A percentile compares a stretch with the other conserved stretches of the same genome.
Evolutionary conservation across 108 stramenopile species (phyloP).

Genomic region (Cyclotella kingstonii): DNA sequence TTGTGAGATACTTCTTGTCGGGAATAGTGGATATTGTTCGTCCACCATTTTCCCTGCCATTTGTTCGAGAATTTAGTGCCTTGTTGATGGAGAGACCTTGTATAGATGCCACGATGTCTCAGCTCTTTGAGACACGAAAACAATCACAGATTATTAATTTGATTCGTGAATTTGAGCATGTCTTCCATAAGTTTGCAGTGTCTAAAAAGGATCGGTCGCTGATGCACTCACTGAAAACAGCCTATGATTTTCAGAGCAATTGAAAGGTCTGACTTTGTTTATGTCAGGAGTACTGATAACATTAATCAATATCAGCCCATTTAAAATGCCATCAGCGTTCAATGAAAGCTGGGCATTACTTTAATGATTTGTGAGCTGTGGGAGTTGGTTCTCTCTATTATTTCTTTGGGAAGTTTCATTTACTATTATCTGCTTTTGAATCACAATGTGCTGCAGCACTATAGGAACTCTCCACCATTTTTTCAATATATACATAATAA

Average conservation of each 20-base stretch:
- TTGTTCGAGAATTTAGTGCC: slow-evolving; percentile 46
- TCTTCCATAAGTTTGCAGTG: background rate
- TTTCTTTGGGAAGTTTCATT: too few relatives aligned
- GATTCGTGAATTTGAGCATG: slow-evolving; percentile 22
- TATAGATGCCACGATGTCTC: slow-evolving; percentile 67
- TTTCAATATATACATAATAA: too few relatives aligned
- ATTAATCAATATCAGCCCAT: too few relatives aligned
- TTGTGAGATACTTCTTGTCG: slow-evolving; percentile 74
- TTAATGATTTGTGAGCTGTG: too few relatives aligned
- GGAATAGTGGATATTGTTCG: slow-evolving; percentile 63
- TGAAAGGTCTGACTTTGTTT: too few relatives aligned
- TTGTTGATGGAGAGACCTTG: slow-evolving; percentile 56
- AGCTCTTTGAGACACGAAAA: slow-evolving; percentile 58
- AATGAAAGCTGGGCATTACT: too few relatives aligned
- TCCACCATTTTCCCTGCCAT: slow-evolving; percentile 67
- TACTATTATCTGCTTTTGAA: too few relatives aligned
- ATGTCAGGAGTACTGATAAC: too few relatives aligned
- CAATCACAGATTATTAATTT: slow-evolving; percentile 15
- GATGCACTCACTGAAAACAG: slow-evolving; percentile 11
- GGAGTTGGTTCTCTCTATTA: too few relatives aligned
- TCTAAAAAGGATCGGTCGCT: slow-evolving; percentile 5
- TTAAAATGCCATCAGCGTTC: too few relatives aligned
- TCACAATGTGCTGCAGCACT: too few relatives aligned
- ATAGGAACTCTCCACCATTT: too few relatives aligned
- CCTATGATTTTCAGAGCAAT: background rate